Base-by-base conservation (phyloP, 129 eudicot species). In the Logfia minima region DNA sequence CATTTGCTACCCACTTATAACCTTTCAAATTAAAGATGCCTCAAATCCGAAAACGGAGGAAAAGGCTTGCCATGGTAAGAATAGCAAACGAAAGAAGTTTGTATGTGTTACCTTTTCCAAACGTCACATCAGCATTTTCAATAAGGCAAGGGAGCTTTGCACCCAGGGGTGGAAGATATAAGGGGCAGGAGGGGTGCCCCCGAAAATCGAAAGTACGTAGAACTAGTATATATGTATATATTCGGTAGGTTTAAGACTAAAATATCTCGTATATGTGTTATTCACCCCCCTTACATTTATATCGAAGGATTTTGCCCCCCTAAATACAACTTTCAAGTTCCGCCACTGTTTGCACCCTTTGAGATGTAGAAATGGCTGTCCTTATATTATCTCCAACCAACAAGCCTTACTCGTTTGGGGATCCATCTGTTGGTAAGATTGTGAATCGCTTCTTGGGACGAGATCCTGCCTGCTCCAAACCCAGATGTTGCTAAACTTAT, bases 401-500 rank as follows among this genome's bases (percentile, higher is more conserved):
- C 29, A 84, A 84, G 58, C 83, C 77, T 4, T 82, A 71, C 69
- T 84, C 90, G 4, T 87, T 82, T 41, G 89, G 95, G 3, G 85
- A 80, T 58, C 92, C 92, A 21, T 69, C 14, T 26, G 87, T 84
- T 1, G 77, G 80, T 0, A 18, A 64, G 0, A 32, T 81, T 14
- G 19, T 80, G 10, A 43, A 79, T 48, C 76, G 79, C 1, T 83
- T 58, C 72, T 58, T 82, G 0, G 63, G 52, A 0, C 71, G 70
- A 39, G 70, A 61, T 45, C 76, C 66, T 16, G 39, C 77, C 48
- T 41, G 48, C 61, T 2, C 29, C 77, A 75, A 5, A 10, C 53
- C n/a, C 24, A 24, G 28, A 8, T 21, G 28, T 24, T 8, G 35
- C 74, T 41, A 79, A 74, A 58, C 43, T 66, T 3, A 41, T 79